Base-by-base conservation (phyloP, 306 rosid genomes). In the Sechiopsis laciniata region DNA sequence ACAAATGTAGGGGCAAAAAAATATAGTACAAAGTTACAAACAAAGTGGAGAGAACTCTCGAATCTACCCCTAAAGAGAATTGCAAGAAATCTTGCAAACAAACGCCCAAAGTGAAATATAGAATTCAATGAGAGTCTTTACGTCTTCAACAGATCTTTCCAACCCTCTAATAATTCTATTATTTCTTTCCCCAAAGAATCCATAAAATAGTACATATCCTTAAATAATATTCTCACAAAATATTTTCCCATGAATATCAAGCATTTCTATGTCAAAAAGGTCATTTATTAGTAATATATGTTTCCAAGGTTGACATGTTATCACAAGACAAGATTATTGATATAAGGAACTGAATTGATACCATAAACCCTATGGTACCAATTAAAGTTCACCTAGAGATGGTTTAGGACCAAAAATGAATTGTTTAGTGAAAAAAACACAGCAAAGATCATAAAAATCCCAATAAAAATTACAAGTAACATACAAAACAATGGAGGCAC, bases 381-480 rank as follows among this genome's bases (percentile, higher is more conserved):
- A 14, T 22, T 68, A 22, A 48, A 62, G 11, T 60, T 10, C 3
- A 29, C 37, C 55, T 14, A 48, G 37, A 48, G 20, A 68, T 20
- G 20, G 57, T 68, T 68, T 12, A 48, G 13, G 56, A 67, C 73
- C 29, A 67, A 67, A 20, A 6, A 46, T 67, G 55, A 67, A 37
- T 45, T 67, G 37, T 13, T 45, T 42, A 6, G 13, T 26, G 29
- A 67, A 67, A 17, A 17, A 45, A 20, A 67, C 15, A 19, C 35
- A 19, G 72, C 6, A 45, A 66, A 67, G 19, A 6, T 67, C 10
- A 46, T 13, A n/a, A 19, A 19, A 10, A 2, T 29, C 16, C 3
- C 32, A 35, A 17, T 54, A 55, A 32, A 5, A 17, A 0, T 42
- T 55, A 72, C 29, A 51, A 71, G 61, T 26, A 68, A 14, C 40